A percentile compares a stretch with the other conserved stretches of the same genome.
Conservation (phyloP, 306 rosid species). For the Sphenostylis stenocarpa region DNA sequence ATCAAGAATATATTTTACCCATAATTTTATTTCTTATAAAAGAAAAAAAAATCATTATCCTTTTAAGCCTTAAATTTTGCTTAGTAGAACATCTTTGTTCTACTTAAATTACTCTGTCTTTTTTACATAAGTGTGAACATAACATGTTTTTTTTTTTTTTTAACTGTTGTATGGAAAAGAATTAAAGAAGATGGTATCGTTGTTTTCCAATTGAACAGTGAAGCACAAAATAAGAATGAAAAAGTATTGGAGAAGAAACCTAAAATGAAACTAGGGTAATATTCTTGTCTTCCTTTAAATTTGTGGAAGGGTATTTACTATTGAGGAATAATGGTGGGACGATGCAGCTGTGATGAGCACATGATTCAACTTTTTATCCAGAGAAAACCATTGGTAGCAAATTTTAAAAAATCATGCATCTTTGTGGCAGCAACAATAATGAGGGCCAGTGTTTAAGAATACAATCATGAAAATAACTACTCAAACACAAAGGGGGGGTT, state of each 20-base stretch:
- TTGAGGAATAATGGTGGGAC: constrained; percentile 21
- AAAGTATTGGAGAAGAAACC: constrained; percentile 13
- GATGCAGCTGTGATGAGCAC: constrained; percentile 34
- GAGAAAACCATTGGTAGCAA: background rate
- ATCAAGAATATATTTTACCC: too few species aligned
- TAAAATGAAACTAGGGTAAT: background rate
- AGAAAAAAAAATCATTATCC: too few species aligned
- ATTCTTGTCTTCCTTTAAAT: constrained; percentile 16
- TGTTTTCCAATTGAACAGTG: constrained; percentile 3
- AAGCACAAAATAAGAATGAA: background rate
- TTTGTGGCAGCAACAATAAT: constrained; percentile 32
- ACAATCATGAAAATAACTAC: constrained; percentile 38
- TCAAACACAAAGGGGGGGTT: background rate
- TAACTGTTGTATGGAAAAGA: background rate
- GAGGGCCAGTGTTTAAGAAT: constrained; percentile 34
- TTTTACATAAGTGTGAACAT: background rate
- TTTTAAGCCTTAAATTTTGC: background rate
- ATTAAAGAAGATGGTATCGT: background rate
- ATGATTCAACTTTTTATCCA: constrained; percentile 29
- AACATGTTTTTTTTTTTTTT: too few species aligned
- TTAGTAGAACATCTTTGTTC: too few species aligned
- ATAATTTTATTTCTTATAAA: too few species aligned
- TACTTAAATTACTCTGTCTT: too few species aligned
- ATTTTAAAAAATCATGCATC: constrained; percentile 24
- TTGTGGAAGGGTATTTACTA: constrained; percentile 12